Evolutionary conservation across 805 yeast species (phyloP), one percentile per base, ranked within the genome.

Genomic region (Lachancea waltii): DNA sequence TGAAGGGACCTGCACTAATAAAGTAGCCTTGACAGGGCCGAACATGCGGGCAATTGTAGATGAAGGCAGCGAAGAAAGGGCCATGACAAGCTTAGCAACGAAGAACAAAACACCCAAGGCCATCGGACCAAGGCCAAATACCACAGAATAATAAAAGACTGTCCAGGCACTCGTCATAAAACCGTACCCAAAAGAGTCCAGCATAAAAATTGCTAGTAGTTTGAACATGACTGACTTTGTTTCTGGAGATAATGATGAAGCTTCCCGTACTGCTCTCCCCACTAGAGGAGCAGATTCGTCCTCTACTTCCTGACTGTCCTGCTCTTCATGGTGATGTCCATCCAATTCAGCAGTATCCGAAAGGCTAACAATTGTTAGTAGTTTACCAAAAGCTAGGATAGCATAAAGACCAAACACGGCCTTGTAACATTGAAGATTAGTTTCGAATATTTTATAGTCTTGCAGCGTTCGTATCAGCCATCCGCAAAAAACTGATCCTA

Each of bases 161-260:
- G 82, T 70, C 96, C 96, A 89, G 1, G 95, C 81, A 31, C 79
- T 68, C 2, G 95, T 79, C 86, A 86, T 82, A 59, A 87, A 82
- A 1, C 96, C 95, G 46, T 77, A 78, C 0, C 95, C 96, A 35
- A 87, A 69, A 1, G 95, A 85, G 58, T 87, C 97, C 21, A 85
- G 53, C 78, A 85, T 84, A 54, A 87, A 89, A 13, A 81, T 69
- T 5, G 71, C 56, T 17, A 80, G 59, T 4, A 81, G 62, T 36
- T 70, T 70, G 16, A 70, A 56, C 33, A 80, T 53, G 7, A 72
- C 62, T 6, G 63, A 48, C 7, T 56, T 60, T 0, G 82, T 68
- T 13, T 64, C 61, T 7, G 64, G 54, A 0, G 81, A 68, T 7
- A 64, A 33, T 6, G 25, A 31, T 8, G 37, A 26, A 15, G n/a